phyloP scores from a whole-genome alignment of 2,329 filamentous ascomycete species.

The Fusarium coicis region DNA sequence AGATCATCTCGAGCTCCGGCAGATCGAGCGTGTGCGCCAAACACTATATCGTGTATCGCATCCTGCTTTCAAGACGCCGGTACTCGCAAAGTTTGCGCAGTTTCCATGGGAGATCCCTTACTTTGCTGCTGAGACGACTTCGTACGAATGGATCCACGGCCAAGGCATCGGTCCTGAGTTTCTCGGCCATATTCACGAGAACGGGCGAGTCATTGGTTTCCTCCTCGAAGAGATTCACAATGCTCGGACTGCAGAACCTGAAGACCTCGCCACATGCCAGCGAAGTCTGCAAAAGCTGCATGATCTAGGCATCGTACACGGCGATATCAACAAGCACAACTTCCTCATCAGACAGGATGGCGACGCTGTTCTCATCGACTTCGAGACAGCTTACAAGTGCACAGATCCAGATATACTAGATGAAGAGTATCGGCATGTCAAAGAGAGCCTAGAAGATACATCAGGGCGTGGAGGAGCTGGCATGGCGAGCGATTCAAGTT shows the following conservation, averaged over 20 bases:
- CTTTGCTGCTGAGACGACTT: conserved; percentile 47
- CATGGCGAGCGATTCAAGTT: conserved; percentile 43
- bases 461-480: conserved; percentile 42
- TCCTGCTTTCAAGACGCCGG: conserved; percentile 33
- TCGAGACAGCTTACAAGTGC: conserved; percentile 47
- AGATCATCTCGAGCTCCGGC: conserved; percentile 49
- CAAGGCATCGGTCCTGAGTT: conserved; percentile 46
- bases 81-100: conserved; percentile 44
- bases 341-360: conserved; percentile 45
- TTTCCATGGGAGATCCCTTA: conserved; percentile 47
- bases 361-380: conserved; percentile 46
- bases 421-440: conserved; percentile 38
- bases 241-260: conserved; percentile 42
- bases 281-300: conserved; percentile 43
- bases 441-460: conserved; percentile 39
- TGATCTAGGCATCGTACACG: conserved; percentile 47
- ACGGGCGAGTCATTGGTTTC: conserved; percentile 47
- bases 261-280: conserved; percentile 45
- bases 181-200: conserved; percentile 47
- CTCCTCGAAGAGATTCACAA: conserved; percentile 41
- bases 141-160: conserved; percentile 46
- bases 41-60: conserved; percentile 45
- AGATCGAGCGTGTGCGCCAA: conserved; percentile 37
- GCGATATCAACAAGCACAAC: conserved; percentile 51
- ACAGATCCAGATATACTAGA: conserved; percentile 34